These are phyloP conservation scores for Panellus pusillus DNA, from an alignment of 768 basidiomycete genomes.

Conservation along the genomic window DNA sequence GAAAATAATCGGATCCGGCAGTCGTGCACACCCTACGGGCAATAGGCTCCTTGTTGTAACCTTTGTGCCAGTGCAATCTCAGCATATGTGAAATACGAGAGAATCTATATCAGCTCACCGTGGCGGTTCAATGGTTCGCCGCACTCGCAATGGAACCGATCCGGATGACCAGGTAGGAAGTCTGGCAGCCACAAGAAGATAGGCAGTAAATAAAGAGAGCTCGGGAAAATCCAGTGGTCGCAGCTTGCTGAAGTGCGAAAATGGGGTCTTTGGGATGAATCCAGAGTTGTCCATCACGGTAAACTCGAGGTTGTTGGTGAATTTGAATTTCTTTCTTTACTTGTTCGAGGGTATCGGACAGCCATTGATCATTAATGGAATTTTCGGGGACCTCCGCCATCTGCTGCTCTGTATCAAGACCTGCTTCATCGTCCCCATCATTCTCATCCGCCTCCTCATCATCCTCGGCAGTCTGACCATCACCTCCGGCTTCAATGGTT, in stretches of 20 bases:
- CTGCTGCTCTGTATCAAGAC: slow-evolving; percentile 1
- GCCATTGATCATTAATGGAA: slow-evolving; percentile 7
- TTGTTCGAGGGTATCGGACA: background rate
- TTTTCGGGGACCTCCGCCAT: background rate
- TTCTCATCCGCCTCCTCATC: slow-evolving; percentile 4
- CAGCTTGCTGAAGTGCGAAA: slow-evolving; percentile 9
- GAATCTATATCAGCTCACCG: background rate
- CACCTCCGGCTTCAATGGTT: background rate
- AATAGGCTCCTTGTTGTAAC: slow-evolving; percentile 14
- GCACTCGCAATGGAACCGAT: slow-evolving; percentile 11
- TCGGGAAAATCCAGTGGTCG: slow-evolving; percentile 5
- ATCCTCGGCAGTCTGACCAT: slow-evolving; percentile 1
- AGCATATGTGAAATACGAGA: no score
- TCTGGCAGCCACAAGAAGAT: slow-evolving; percentile 21
- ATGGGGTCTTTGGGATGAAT: slow-evolving; percentile 13
- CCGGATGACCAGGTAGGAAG: slow-evolving; percentile 11
- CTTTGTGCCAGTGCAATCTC: no score
- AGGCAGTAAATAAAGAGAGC: slow-evolving; percentile 3
- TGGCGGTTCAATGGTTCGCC: slow-evolving; percentile 1
- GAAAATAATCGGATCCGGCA: slow-evolving; percentile 13
- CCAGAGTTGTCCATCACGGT: slow-evolving; percentile 5
- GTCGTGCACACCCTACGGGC: slow-evolving; percentile 12
- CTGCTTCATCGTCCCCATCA: slow-evolving; percentile 1
- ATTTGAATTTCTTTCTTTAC: slow-evolving; percentile 6
- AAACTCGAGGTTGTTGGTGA: slow-evolving; percentile 6